Evolutionary conservation across 805 yeast species (phyloP), one percentile per base, ranked within the genome.

Genomic region (Kodamaea nitidulidarum): DNA sequence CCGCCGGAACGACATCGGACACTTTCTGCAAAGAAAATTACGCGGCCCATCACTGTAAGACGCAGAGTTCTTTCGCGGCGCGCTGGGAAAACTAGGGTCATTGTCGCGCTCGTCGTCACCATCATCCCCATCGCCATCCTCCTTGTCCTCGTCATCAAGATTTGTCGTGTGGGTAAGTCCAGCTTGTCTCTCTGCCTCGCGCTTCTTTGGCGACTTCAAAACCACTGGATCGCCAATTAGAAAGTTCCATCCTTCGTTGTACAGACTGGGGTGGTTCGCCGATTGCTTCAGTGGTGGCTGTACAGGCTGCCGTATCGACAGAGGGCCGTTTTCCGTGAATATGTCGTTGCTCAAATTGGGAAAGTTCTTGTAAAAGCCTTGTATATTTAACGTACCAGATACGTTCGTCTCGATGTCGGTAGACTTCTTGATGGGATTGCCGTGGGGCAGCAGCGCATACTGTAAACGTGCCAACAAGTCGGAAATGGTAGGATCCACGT

Each of bases 1-100:
- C 27, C 93, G 65, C 38, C 83, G 69, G 56, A 84, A 84, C 25
- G 78, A 71, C 62, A 81, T 63, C 2, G 71, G 57, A 57, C 95
- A 84, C 46, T 75, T 72, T 4, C 57, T 51, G 56, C 95, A 84
- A 4, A 74, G 66, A 49, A 70, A 80, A 32, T 75, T 73, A 45
- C 76, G 50, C 17, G 36, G 38, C 4, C 42, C 43, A 18, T 44
- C 48, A 21, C 42, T 46, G 27, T 39, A 34, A 29, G 29, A 28
- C 6, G 31, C 37, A 3, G 41, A 30, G 32, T 34, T 33, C 15
- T 38, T 38, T 17, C 36, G 31, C 10, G 32, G 40, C 14, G 31
- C 40, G 14, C 18, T 27, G 10, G 16, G 16, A 27, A 27, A 27
- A 15, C 29, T 20, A 32, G 24, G 40, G 17, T 35, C 43, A 11